A percentile compares a stretch with the other conserved stretches of the same genome.
Conservation (phyloP, 1,284 basidiomycete genomes). For the Puccinia sorghi region DNA sequence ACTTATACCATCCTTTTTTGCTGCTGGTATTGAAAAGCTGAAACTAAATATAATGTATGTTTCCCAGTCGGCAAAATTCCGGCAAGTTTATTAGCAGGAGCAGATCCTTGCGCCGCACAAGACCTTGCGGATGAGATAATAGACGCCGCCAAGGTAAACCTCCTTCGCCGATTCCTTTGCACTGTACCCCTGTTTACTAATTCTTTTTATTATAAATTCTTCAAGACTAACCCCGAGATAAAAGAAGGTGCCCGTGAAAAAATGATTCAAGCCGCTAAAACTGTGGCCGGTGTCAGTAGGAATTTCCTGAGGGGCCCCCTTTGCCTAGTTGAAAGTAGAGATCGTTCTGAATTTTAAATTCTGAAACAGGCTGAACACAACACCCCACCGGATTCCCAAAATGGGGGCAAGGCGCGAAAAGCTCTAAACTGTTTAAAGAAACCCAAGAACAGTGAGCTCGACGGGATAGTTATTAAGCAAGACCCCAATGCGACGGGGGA, state of each 20-base stretch:
- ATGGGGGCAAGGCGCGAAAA: neutral
- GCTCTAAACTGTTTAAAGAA: constrained; percentile 18
- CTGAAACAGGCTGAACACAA: constrained; percentile 14
- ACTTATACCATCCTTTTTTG: too few relatives aligned
- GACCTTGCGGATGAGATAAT: constrained; percentile 11
- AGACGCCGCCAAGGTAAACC: constrained; percentile 15
- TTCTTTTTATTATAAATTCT: neutral
- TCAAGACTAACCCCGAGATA: neutral
- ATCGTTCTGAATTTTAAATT: neutral
- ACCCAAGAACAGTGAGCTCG: neutral
- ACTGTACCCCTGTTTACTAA: neutral
- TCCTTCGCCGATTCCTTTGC: neutral
- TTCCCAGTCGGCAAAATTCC: too few relatives aligned
- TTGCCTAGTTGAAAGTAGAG: neutral
- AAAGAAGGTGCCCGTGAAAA: constrained; percentile 1
- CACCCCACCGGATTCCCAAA: constrained; percentile 5
- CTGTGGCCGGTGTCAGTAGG: neutral
- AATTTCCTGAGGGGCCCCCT: neutral
- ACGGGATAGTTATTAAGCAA: constrained; percentile 11
- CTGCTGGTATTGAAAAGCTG: too few relatives aligned
- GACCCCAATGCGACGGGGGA: neutral
- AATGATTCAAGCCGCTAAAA: neutral
- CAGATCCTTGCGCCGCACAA: too few relatives aligned
- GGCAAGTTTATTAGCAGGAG: too few relatives aligned
- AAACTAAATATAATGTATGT: too few relatives aligned